Evolutionary conservation across 2,329 filamentous ascomycete genomes (phyloP).

Genomic region (Metarhizium robertsii): DNA sequence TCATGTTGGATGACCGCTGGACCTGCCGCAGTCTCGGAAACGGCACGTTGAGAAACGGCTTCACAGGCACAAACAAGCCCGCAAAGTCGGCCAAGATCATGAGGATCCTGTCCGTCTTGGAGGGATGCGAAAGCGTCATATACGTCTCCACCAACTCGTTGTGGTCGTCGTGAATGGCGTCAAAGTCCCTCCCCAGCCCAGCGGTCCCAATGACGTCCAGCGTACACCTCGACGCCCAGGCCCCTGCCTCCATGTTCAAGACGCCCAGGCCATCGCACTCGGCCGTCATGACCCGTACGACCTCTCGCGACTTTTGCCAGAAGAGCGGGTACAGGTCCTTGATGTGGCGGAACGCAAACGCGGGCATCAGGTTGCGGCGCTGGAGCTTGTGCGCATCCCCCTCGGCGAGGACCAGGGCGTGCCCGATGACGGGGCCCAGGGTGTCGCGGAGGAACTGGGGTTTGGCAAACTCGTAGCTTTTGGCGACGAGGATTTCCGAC

Average conservation of each 20-base stretch:
- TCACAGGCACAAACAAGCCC: conserved; percentile 50
- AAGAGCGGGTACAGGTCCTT: conserved; percentile 79
- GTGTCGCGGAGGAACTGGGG: too few relatives aligned
- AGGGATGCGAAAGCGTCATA: too few relatives aligned
- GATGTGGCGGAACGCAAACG: conserved; percentile 77
- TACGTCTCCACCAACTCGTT: too few relatives aligned
- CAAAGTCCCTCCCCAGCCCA: conserved; percentile 62
- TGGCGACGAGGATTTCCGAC: too few relatives aligned
- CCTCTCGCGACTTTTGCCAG: conserved; percentile 66
- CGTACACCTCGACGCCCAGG: conserved; percentile 58
- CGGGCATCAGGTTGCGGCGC: conserved; percentile 68
- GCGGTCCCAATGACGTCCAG: conserved; percentile 68
- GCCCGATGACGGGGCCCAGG: too few relatives aligned
- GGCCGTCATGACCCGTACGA: conserved; percentile 16
- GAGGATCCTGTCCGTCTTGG: too few relatives aligned
- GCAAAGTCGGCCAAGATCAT: not conserved
- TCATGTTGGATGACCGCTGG: conserved; percentile 27
- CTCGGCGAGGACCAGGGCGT: too few relatives aligned
- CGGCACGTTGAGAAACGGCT: conserved; percentile 55
- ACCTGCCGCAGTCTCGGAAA: conserved; percentile 62
- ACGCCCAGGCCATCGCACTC: conserved; percentile 17
- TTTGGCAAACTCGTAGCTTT: too few relatives aligned
- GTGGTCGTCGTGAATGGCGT: conserved; percentile 36
- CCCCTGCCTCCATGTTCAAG: conserved; percentile 44
- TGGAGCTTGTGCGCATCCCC: too few relatives aligned